Evolutionary conservation across 441 rosid genomes (phyloP).

Genomic region (Euphorbia schlechtendalii): DNA sequence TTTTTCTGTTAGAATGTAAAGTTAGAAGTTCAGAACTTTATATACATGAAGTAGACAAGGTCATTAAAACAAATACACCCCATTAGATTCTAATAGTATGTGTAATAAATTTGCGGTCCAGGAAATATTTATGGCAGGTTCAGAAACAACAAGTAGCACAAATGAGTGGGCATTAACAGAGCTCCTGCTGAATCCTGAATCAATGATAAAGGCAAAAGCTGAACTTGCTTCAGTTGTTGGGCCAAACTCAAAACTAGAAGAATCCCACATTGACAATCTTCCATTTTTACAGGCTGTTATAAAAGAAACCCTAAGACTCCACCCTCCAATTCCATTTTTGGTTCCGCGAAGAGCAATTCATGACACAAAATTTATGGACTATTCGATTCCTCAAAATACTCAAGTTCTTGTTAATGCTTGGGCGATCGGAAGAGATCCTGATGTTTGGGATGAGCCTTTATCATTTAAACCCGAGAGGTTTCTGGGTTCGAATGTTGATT

Average conservation of each 20-base stretch:
- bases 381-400: slow-evolving; percentile 33
- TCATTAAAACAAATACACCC: no score
- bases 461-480: slow-evolving; percentile 40
- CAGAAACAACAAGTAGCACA: no score
- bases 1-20: no score
- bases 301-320: slow-evolving; percentile 22
- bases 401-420: slow-evolving; percentile 38
- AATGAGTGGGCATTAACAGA: slow-evolving; percentile 8
- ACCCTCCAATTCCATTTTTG: slow-evolving; percentile 19
- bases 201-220: slow-evolving; percentile 19
- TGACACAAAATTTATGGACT: slow-evolving; percentile 33
- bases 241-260: slow-evolving; percentile 20
- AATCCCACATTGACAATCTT: slow-evolving; percentile 17
- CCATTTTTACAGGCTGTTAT: slow-evolving; percentile 23
- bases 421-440: slow-evolving; percentile 45
- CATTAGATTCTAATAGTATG: no score
- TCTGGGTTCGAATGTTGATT: slow-evolving; percentile 27
- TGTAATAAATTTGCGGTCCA: no score
- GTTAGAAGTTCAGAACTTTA: no score
- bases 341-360: slow-evolving; percentile 33
- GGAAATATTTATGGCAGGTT: no score
- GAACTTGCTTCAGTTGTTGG: slow-evolving; percentile 23
- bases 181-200: slow-evolving; percentile 18
- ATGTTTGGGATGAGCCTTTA: slow-evolving; percentile 36
- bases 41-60: no score